A percentile compares a stretch with the other conserved stretches of the same genome.
phyloP scores from a whole-genome alignment of 208 protist genomes.

The Trypanosoma congolense region DNA sequence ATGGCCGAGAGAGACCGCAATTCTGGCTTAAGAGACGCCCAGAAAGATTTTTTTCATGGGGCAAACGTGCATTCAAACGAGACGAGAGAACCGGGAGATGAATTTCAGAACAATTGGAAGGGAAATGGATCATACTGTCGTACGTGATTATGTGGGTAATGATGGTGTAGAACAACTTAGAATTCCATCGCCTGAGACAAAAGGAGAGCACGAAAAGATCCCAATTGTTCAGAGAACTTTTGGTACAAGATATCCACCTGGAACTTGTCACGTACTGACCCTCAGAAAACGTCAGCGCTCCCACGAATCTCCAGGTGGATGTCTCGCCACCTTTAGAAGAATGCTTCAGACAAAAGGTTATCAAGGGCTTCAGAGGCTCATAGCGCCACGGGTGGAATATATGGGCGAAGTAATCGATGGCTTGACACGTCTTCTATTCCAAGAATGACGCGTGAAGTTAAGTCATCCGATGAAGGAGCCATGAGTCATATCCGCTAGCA shows the following conservation, averaged over 20 bases:
- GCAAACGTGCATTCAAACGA: too few species aligned
- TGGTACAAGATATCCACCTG: slow-evolving; percentile 63
- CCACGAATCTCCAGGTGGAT: slow-evolving; percentile 23
- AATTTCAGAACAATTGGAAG: too few species aligned
- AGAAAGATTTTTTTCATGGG: too few species aligned
- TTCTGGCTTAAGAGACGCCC: too few species aligned
- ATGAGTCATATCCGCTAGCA: too few species aligned
- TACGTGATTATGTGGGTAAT: slow-evolving; percentile 71
- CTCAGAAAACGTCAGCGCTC: slow-evolving; percentile 51
- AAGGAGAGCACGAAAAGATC: slow-evolving; percentile 49
- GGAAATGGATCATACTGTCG: too few species aligned
- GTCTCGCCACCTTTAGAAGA: slow-evolving; percentile 29
- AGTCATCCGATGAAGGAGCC: too few species aligned
- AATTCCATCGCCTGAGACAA: slow-evolving; percentile 62
- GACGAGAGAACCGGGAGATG: too few species aligned
- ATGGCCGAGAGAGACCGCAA: too few species aligned
- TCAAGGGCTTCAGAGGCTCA: slow-evolving; percentile 66
- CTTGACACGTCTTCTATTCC: slow-evolving; percentile 33
- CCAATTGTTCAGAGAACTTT: slow-evolving; percentile 68
- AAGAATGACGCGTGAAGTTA: slow-evolving; percentile 41
- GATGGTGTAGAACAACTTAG: slow-evolving; percentile 40
- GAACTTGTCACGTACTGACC: slow-evolving; percentile 41
- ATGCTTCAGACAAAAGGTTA: slow-evolving; percentile 66
- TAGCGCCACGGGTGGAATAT: slow-evolving; percentile 30
- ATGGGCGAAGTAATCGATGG: slow-evolving; percentile 25